These are phyloP conservation scores for Fusarium sp. DNA, from an alignment of 2,329 filamentous ascomycete species.

Conservation along the genomic window DNA sequence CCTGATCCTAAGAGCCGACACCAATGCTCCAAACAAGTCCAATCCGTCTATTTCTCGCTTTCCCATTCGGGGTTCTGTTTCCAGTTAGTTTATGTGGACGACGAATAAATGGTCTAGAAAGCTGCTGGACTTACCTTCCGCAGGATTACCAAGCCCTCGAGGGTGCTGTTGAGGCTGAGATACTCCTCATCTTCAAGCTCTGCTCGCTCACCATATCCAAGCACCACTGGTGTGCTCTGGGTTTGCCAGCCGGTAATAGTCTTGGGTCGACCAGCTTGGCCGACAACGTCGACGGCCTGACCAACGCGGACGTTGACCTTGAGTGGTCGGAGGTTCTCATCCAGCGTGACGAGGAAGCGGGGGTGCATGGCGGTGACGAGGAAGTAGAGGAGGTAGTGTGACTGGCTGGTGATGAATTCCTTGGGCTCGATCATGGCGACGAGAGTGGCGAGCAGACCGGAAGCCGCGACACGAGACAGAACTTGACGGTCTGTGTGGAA, in stretches of 20 bases:
- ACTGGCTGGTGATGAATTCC: conserved; percentile 74
- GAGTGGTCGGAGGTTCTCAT: conserved; percentile 92
- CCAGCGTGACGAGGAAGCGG: conserved; percentile 93
- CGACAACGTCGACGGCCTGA: conserved; percentile 97
- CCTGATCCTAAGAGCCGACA: conserved; percentile 29
- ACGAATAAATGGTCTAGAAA: not conserved
- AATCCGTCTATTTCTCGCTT: conserved; percentile 50
- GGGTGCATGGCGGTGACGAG: conserved; percentile 97
- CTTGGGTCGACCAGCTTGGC: conserved; percentile 96
- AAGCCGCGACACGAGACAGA: conserved; percentile 88
- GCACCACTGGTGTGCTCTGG: conserved; percentile 95
- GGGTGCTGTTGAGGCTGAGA: conserved; percentile 86
- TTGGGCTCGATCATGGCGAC: conserved; percentile 96
- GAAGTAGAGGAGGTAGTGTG: conserved; percentile 97
- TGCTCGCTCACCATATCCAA: conserved; percentile 94
- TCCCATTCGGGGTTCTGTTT: conserved; percentile 56
- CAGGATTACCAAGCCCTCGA: conserved; percentile 95
- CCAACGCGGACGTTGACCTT: conserved; percentile 97
- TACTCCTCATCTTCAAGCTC: conserved; percentile 99
- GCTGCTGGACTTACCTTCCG: conserved; percentile 78
- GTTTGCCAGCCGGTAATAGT: conserved; percentile 99
- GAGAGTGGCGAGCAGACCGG: conserved; percentile 88
- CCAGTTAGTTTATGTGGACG: conserved; percentile 26
- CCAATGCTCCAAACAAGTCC: conserved; percentile 35
- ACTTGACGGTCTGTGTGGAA: conserved; percentile 99